Conservation (phyloP, 352 stramenopile species). For the Plasmopara viticola region DNA sequence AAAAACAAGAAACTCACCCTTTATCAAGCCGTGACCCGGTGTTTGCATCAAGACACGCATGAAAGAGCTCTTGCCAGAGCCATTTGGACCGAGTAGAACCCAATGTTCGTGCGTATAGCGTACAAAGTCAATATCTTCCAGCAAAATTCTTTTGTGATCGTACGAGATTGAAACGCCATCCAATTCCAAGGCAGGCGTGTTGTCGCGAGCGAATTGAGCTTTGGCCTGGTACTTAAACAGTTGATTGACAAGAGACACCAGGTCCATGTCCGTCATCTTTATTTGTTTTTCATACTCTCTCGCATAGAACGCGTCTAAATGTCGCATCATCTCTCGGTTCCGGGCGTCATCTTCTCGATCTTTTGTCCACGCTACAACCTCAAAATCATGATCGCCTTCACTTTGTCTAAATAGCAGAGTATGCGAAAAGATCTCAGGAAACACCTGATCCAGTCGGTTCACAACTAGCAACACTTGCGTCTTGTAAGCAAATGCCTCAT, state of each 20-base stretch:
- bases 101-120: slow-evolving; percentile 53
- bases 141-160: slow-evolving; percentile 33
- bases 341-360: slow-evolving; percentile 22
- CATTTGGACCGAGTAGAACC: slow-evolving; percentile 62
- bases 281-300: slow-evolving; percentile 27
- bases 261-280: slow-evolving; percentile 28
- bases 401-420: slow-evolving; percentile 40
- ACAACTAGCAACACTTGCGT: slow-evolving; percentile 86
- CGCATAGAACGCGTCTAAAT: slow-evolving; percentile 30
- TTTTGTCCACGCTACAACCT: slow-evolving; percentile 32
- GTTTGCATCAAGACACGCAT: slow-evolving; percentile 68
- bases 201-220: background rate
- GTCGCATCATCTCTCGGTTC: slow-evolving; percentile 34
- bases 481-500: slow-evolving; percentile 73
- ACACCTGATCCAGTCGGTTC: slow-evolving; percentile 86
- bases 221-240: slow-evolving; percentile 28
- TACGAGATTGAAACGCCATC: slow-evolving; percentile 57
- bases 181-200: slow-evolving; percentile 29
- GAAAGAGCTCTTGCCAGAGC: slow-evolving; percentile 71
- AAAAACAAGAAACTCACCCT: slow-evolving; percentile 35
- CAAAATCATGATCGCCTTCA: slow-evolving; percentile 11
- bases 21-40: slow-evolving; percentile 38
- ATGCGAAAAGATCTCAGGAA: slow-evolving; percentile 70
- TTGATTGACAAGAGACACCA: slow-evolving; percentile 29
- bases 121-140: slow-evolving; percentile 49